A percentile compares a stretch with the other conserved stretches of the same genome.
Evolutionary conservation across 2,329 filamentous ascomycete species (phyloP).

Genomic region (Lachnellula arida): DNA sequence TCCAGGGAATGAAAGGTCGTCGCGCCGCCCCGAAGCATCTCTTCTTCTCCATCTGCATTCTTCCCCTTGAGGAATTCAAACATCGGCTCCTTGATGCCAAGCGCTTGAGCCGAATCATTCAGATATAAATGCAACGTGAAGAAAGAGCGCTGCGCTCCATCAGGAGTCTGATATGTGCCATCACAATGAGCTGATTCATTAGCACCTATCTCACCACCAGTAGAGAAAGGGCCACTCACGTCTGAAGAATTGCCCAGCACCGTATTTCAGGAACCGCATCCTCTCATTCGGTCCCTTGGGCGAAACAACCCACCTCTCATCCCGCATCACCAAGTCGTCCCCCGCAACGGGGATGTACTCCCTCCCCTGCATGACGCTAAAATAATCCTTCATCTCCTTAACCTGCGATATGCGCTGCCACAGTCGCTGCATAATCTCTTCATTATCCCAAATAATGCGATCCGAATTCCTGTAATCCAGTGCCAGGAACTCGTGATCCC

Average conservation of each 20-base stretch:
- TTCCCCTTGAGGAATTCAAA: not conserved
- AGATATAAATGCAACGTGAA: constrained; percentile 55
- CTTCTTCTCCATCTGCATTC: not conserved
- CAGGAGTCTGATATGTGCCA: constrained; percentile 47
- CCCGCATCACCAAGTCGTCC: constrained; percentile 23
- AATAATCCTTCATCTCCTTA: constrained; percentile 38
- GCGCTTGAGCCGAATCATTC: constrained; percentile 44
- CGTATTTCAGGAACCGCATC: constrained; percentile 72
- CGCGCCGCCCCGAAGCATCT: constrained; percentile 43
- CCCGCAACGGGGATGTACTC: constrained; percentile 32
- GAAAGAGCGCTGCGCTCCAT: constrained; percentile 28
- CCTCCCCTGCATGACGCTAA: constrained; percentile 34
- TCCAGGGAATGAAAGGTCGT: constrained; percentile 49
- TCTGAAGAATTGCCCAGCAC: constrained; percentile 66
- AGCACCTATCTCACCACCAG: constrained; percentile 6
- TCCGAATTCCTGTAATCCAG: constrained; percentile 62
- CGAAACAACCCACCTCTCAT: constrained; percentile 18
- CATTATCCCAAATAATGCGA: constrained; percentile 69
- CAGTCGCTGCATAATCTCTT: constrained; percentile 56
- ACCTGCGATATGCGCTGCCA: constrained; percentile 53
- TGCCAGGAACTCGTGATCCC: constrained; percentile 52
- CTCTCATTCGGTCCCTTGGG: constrained; percentile 59
- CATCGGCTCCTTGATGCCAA: constrained; percentile 24
- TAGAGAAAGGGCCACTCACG: constrained; percentile 23
- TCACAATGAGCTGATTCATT: constrained; percentile 58